Evolutionary conservation across 345 rosid genomes (phyloP).

Genomic region (Aquilaria malaccensis): DNA sequence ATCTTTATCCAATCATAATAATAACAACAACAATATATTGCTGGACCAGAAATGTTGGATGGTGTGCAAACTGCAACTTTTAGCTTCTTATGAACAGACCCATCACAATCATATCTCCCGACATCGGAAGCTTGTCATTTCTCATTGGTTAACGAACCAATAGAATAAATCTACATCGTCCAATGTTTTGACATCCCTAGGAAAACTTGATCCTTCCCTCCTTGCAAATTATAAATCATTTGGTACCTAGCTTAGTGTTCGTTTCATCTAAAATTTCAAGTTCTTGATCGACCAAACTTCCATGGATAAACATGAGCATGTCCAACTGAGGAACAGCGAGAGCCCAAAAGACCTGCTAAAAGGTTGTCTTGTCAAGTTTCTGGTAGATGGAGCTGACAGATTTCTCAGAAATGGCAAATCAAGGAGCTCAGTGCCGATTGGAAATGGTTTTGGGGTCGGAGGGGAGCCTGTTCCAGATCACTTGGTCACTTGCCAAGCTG

Average conservation of each 20-base stretch:
- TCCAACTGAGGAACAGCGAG: slow-evolving; percentile 1
- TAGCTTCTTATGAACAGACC: too few relatives aligned
- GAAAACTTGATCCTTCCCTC: slow-evolving; percentile 3
- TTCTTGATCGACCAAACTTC: background rate
- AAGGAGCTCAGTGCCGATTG: background rate
- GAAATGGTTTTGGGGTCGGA: background rate
- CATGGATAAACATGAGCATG: slow-evolving; percentile 7
- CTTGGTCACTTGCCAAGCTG: background rate
- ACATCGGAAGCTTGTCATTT: background rate
- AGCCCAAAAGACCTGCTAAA: slow-evolving; percentile 8
- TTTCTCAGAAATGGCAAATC: slow-evolving; percentile 19
- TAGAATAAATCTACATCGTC: background rate
- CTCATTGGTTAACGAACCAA: slow-evolving; percentile 13
- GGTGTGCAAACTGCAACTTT: too few relatives aligned
- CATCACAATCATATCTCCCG: too few relatives aligned
- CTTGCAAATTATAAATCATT: slow-evolving; percentile 6
- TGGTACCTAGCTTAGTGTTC: background rate
- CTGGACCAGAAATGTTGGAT: too few relatives aligned
- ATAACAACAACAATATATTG: too few relatives aligned
- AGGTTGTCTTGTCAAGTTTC: slow-evolving; percentile 12
- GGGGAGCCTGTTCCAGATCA: background rate
- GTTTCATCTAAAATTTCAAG: background rate
- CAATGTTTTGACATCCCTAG: slow-evolving; percentile 25
- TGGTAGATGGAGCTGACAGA: slow-evolving; percentile 20
- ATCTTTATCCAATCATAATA: too few relatives aligned